phyloP scores from a whole-genome alignment of 495 filamentous ascomycete genomes.

The Diplogelasinospora grovesii region DNA sequence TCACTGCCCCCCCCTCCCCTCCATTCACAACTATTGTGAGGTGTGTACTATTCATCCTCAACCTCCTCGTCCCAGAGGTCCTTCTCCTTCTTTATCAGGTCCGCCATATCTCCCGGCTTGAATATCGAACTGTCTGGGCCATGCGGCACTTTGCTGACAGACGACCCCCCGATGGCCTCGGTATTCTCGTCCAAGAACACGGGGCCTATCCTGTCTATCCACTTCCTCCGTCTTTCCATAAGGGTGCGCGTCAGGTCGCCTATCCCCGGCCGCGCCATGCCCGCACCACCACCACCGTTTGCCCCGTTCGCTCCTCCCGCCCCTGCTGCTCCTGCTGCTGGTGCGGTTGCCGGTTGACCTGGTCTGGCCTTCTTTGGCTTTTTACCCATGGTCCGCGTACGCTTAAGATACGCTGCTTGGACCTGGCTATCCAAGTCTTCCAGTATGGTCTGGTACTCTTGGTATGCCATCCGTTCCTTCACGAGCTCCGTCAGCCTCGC shows the following conservation, averaged over 20 bases:
- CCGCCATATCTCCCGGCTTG: conserved; percentile 43
- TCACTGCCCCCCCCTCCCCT: no score
- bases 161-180: no score
- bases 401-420: conserved; percentile 89
- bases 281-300: conserved; percentile 40
- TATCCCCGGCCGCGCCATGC: conserved; percentile 70
- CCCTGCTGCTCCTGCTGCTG: conserved; percentile 39
- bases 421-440: conserved; percentile 96
- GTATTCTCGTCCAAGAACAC: conserved; percentile 73
- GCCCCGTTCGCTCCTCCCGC: conserved; percentile 48
- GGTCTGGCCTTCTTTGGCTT: conserved; percentile 86
- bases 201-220: conserved; percentile 79
- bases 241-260: conserved; percentile 82
- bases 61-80: conserved; percentile 71
- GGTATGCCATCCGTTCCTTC: conserved; percentile 84
- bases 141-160: conserved; percentile 43
- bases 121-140: conserved; percentile 54
- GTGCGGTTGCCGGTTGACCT: conserved; percentile 50
- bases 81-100: conserved; percentile 58
- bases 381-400: conserved; percentile 88
- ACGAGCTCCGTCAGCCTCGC: conserved; percentile 76
- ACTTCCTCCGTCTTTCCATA: conserved; percentile 81
- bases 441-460: conserved; percentile 93
- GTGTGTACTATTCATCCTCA: conserved; percentile 43
- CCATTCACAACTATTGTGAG: no score